A percentile compares a stretch with the other conserved stretches of the same genome.
phyloP scores from a whole-genome alignment of 192 early-diverging fungal genomes.

The Coemansia sp. region DNA sequence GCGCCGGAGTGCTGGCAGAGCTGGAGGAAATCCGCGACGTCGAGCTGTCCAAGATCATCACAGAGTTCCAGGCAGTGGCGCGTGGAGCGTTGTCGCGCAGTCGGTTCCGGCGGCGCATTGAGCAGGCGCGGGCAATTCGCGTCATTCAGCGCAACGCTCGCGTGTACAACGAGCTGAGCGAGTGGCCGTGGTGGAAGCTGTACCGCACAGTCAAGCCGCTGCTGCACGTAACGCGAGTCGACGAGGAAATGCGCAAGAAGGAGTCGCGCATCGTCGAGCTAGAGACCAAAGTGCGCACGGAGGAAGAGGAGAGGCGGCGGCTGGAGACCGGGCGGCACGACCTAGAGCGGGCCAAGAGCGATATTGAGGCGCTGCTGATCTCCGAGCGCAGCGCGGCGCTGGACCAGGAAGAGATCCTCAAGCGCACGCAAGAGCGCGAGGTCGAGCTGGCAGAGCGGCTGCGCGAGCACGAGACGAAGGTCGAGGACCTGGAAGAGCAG shows the following conservation, averaged over 20 bases:
- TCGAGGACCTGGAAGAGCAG: constrained; percentile 74
- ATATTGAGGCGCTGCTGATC: constrained; percentile 68
- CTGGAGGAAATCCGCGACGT: constrained; percentile 90
- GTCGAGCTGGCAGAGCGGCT: constrained; percentile 66
- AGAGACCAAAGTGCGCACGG: constrained; percentile 64
- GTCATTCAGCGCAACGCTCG: constrained; percentile 95
- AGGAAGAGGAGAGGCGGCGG: constrained; percentile 61
- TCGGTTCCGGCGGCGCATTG: constrained; percentile 62
- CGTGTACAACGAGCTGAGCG: constrained; percentile 81
- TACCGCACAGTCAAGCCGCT: constrained; percentile 92
- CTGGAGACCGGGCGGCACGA: constrained; percentile 62
- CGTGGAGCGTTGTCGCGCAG: constrained; percentile 83
- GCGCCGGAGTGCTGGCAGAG: constrained; percentile 90
- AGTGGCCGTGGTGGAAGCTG: constrained; percentile 97
- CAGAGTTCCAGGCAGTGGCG: constrained; percentile 83
- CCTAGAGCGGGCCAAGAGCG: constrained; percentile 69
- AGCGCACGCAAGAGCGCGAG: constrained; percentile 76
- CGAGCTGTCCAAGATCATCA: constrained; percentile 80
- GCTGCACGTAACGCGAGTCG: constrained; percentile 76
- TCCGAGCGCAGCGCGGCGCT: constrained; percentile 74
- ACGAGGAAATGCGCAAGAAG: constrained; percentile 76
- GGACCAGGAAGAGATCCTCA: constrained; percentile 83
- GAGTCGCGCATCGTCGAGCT: constrained; percentile 73
- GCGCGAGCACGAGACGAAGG: constrained; percentile 60
- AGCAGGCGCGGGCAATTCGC: constrained; percentile 85